Evolutionary conservation across 306 rosid genomes (phyloP).

Genomic region (Acacia crassicarpa): DNA sequence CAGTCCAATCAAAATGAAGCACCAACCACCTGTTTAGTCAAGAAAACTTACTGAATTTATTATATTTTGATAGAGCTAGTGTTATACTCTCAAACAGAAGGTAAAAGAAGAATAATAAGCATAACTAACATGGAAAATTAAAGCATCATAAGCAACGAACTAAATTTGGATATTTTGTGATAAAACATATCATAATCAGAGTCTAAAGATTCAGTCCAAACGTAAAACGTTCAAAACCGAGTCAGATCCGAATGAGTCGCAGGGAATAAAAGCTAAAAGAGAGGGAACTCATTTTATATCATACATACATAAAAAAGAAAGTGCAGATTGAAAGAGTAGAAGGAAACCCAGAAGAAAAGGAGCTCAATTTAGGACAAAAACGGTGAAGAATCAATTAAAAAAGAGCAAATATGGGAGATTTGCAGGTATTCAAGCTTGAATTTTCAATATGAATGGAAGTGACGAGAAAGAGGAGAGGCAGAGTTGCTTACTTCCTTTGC

Average conservation of each 20-base stretch:
- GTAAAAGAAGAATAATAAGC: not conserved
- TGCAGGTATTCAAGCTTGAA: not conserved
- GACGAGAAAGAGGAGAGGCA: not conserved
- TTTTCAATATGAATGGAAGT: not conserved
- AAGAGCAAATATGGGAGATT: not conserved
- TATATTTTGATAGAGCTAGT: not conserved
- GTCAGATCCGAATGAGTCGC: not conserved
- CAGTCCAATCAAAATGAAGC: constrained; percentile 33
- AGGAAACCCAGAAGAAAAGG: not conserved
- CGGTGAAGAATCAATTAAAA: not conserved
- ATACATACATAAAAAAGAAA: not conserved
- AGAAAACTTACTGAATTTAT: not conserved
- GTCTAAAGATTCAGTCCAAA: not conserved
- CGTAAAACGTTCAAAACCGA: not conserved
- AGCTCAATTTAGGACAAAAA: not conserved
- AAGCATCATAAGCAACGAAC: not conserved
- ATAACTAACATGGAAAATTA: not conserved
- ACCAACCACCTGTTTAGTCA: constrained; percentile 15
- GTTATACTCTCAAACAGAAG: not conserved
- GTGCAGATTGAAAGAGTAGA: too few relatives aligned
- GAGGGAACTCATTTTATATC: not conserved
- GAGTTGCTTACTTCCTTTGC: not conserved
- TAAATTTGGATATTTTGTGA: not conserved
- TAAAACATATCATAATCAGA: not conserved
- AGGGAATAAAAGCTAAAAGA: not conserved